phyloP scores from a whole-genome alignment of 139 green algal genomes.

The Helicosporidium sp. region DNA sequence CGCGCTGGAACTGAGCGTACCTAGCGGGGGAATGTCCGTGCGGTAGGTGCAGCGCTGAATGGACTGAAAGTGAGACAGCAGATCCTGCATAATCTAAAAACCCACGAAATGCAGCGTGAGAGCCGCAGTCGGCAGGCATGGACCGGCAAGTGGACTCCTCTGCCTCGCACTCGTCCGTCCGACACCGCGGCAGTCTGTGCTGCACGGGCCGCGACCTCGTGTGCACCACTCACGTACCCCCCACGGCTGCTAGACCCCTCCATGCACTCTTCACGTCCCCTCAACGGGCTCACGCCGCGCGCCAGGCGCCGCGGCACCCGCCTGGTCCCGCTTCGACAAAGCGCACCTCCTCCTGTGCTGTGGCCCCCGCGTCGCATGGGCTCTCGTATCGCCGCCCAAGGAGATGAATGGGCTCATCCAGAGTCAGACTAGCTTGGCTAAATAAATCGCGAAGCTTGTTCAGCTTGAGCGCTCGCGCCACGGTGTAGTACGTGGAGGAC shows the following conservation, averaged over 20 bases:
- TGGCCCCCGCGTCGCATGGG: not conserved
- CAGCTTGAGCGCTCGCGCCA: constrained; percentile 35
- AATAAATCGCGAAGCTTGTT: constrained; percentile 32
- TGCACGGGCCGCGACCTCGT: not conserved
- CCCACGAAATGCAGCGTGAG: not conserved
- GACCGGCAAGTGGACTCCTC: not conserved
- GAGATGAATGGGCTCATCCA: constrained; percentile 5
- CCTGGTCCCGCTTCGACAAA: too few species aligned
- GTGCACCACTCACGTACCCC: not conserved
- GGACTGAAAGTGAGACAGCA: constrained; percentile 15
- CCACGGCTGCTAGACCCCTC: not conserved
- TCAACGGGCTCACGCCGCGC: too few species aligned
- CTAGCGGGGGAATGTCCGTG: constrained; percentile 8
- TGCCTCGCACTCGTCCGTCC: too few species aligned
- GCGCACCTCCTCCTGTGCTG: constrained; percentile 5
- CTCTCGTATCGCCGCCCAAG: constrained; percentile 7
- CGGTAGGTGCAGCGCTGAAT: constrained; percentile 18
- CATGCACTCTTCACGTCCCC: too few species aligned
- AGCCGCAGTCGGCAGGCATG: not conserved
- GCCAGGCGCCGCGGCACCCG: too few species aligned
- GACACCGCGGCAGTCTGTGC: too few species aligned
- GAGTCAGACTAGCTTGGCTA: not conserved
- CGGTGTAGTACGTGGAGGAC: constrained; percentile 16
- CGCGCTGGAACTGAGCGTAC: too few species aligned
- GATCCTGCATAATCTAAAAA: constrained; percentile 6